phyloP scores from a whole-genome alignment of 2,329 filamentous ascomycete species.

The Karstenula rhodostoma region DNA sequence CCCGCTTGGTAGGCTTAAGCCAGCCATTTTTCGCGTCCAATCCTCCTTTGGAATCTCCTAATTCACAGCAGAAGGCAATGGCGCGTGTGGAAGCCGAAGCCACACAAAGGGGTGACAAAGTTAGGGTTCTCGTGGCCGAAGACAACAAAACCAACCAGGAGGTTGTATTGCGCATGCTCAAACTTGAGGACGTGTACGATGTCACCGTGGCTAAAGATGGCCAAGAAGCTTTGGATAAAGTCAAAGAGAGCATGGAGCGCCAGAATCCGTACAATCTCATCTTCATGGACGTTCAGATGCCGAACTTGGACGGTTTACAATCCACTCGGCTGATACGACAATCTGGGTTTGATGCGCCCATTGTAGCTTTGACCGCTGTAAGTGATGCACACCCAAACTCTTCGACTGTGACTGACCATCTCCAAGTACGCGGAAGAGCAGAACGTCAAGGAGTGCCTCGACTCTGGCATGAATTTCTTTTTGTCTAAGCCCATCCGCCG shows the following conservation, averaged over 20 bases:
- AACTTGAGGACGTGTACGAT: conserved; percentile 82
- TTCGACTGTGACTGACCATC: neutral
- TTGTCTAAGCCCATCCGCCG: conserved; percentile 77
- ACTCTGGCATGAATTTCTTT: conserved; percentile 93
- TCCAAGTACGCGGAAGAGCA: conserved; percentile 18
- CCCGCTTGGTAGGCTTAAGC: conserved; percentile 81
- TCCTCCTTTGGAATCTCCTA: conserved; percentile 59
- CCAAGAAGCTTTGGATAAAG: conserved; percentile 86
- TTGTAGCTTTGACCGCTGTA: conserved; percentile 88
- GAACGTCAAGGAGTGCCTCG: conserved; percentile 63
- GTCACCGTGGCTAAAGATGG: conserved; percentile 80
- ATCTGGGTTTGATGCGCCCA: conserved; percentile 86
- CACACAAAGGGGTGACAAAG: conserved; percentile 63
- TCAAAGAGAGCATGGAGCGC: conserved; percentile 81
- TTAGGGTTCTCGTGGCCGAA: conserved; percentile 87
- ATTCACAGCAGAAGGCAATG: conserved; percentile 71
- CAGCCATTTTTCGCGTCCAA: conserved; percentile 77
- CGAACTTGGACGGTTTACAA: conserved; percentile 87
- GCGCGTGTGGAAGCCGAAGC: conserved; percentile 71
- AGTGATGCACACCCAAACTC: conserved; percentile 51
- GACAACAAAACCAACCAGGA: conserved; percentile 66
- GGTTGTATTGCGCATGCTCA: conserved; percentile 69
- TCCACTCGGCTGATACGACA: conserved; percentile 84
- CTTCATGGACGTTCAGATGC: conserved; percentile 97
- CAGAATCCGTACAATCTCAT: conserved; percentile 82